phyloP scores from a whole-genome alignment of 192 early-diverging fungal genomes.

The Podila epigama region DNA sequence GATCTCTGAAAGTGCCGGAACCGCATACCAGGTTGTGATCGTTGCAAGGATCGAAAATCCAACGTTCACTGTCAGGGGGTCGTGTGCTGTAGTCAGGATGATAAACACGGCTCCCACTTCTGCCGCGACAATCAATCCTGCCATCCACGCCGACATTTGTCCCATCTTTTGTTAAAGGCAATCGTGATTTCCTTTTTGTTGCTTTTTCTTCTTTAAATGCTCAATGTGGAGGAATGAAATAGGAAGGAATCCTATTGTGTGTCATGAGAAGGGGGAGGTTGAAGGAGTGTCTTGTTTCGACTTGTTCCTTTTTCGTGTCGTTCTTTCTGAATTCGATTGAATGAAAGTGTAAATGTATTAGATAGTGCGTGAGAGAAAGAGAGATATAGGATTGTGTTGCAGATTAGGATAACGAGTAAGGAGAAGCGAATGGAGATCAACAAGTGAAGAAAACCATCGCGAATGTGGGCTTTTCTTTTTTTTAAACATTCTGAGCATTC shows the following conservation, averaged over 20 bases:
- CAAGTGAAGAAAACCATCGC: too few relatives aligned
- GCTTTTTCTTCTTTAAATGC: not conserved
- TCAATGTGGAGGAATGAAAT: not conserved
- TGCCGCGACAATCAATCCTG: conserved; percentile 30
- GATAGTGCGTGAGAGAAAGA: not conserved
- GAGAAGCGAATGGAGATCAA: too few relatives aligned
- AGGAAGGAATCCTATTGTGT: not conserved
- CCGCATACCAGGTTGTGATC: conserved; percentile 72
- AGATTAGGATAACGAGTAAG: too few relatives aligned
- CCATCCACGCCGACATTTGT: conserved; percentile 34
- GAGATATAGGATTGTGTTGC: not conserved
- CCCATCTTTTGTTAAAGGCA: conserved; percentile 12
- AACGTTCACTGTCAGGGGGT: conserved; percentile 75
- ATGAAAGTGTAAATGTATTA: not conserved
- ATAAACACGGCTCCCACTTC: conserved; percentile 52
- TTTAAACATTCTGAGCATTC: too few relatives aligned
- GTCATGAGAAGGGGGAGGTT: too few relatives aligned
- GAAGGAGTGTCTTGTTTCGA: not conserved
- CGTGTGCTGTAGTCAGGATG: conserved; percentile 67
- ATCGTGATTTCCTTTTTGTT: not conserved
- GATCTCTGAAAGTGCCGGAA: conserved; percentile 67
- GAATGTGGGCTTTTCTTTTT: too few relatives aligned
- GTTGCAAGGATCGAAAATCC: conserved; percentile 76
- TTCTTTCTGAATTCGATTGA: not conserved
- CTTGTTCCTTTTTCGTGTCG: not conserved